Evolutionary conservation across 306 rosid species (phyloP).

Genomic region (Trifolium pratense): DNA sequence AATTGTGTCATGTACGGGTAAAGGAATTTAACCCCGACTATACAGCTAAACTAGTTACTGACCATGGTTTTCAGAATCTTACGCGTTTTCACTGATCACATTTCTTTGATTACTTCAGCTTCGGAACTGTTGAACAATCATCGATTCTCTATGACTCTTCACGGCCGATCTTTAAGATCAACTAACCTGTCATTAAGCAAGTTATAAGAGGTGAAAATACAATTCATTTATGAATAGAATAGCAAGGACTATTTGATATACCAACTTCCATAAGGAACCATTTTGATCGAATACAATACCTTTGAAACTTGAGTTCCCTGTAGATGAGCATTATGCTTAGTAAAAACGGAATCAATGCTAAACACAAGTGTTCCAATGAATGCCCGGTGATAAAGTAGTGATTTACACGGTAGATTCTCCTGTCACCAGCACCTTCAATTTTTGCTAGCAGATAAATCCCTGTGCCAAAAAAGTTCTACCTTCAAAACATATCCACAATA

Average conservation of each 20-base stretch:
- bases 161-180: constrained; percentile 49
- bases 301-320: constrained; percentile 52
- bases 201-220: background rate
- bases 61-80: background rate
- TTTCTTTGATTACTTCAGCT: background rate
- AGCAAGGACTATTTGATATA: background rate
- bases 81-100: background rate
- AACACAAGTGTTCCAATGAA: constrained; percentile 65
- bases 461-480: constrained; percentile 38
- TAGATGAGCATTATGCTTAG: constrained; percentile 65
- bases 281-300: constrained; percentile 52
- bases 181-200: constrained; percentile 48
- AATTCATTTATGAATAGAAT: constrained; percentile 36
- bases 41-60: constrained; percentile 20
- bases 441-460: constrained; percentile 68
- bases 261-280: constrained; percentile 13
- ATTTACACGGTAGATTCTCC: constrained; percentile 53
- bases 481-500: background rate
- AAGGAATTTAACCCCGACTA: constrained; percentile 29
- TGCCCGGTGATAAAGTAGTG: constrained; percentile 64
- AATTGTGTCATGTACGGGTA: constrained; percentile 35
- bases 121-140: background rate
- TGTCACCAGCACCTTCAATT: constrained; percentile 61
- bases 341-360: constrained; percentile 53
- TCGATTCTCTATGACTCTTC: background rate